Evolutionary conservation across 345 rosid genomes (phyloP).

Genomic region (Abelmoschus esculentus): DNA sequence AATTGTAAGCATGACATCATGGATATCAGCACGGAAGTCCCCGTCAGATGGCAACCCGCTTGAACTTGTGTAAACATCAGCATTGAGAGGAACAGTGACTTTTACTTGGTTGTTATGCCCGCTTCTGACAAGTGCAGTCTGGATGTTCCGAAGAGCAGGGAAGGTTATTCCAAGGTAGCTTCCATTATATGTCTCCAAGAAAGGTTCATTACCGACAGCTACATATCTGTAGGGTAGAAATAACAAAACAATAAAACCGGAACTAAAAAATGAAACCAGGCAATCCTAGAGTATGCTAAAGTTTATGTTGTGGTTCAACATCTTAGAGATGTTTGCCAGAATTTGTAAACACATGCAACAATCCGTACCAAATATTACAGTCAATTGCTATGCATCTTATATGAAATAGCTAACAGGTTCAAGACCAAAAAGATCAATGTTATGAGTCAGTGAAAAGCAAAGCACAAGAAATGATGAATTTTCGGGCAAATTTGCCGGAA

Average conservation of each 20-base stretch:
- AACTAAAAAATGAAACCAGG: background rate
- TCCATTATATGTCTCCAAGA: slow-evolving; percentile 69
- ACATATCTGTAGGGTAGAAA: slow-evolving; percentile 52
- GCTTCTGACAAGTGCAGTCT: slow-evolving; percentile 71
- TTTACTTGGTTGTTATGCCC: slow-evolving; percentile 66
- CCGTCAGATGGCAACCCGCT: slow-evolving; percentile 64
- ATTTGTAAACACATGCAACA: background rate
- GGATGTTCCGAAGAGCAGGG: slow-evolving; percentile 77
- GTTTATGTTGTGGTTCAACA: background rate
- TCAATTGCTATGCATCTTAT: background rate
- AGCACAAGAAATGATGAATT: background rate
- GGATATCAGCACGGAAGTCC: slow-evolving; percentile 78
- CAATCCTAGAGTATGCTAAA: background rate
- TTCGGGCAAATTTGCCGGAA: background rate
- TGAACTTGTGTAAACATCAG: slow-evolving; percentile 63
- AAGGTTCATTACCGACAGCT: slow-evolving; percentile 96
- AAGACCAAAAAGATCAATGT: background rate
- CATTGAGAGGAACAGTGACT: slow-evolving; percentile 74
- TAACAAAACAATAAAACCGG: background rate
- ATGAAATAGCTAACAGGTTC: background rate
- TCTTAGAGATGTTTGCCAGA: no score
- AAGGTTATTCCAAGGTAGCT: slow-evolving; percentile 51
- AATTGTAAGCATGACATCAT: slow-evolving; percentile 58
- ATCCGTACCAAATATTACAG: background rate
- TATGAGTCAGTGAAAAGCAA: background rate